A percentile compares a stretch with the other conserved stretches of the same genome.
These are phyloP conservation scores for Backusella sp. DNA, from an alignment of 192 early-diverging fungal species.

Conservation along the genomic window DNA sequence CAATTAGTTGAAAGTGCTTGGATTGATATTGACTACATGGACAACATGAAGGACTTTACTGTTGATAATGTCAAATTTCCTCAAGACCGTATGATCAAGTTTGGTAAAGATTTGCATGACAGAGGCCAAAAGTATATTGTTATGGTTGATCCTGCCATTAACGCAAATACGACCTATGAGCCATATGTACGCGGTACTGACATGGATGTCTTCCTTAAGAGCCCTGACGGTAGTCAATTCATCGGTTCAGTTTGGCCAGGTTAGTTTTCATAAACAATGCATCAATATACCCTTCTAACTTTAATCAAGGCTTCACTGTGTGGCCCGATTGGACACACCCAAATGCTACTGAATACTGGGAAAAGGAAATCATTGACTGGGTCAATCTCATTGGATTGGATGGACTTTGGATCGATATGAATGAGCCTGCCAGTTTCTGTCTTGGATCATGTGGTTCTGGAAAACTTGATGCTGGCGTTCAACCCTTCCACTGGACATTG, in stretches of 20 bases:
- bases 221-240: conserved; percentile 49
- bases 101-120: conserved; percentile 44
- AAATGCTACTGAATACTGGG: conserved; percentile 50
- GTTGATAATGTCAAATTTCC: conserved; percentile 58
- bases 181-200: conserved; percentile 51
- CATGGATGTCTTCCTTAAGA: conserved; percentile 58
- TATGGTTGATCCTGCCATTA: conserved; percentile 67
- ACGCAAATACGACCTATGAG: conserved; percentile 42
- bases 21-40: conserved; percentile 79
- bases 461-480: conserved; percentile 16
- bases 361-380: conserved; percentile 40
- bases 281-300: not conserved
- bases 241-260: conserved; percentile 46
- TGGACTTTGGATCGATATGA: conserved; percentile 71
- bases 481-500: conserved; percentile 24
- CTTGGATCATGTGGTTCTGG: conserved; percentile 51
- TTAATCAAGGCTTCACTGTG: conserved; percentile 53
- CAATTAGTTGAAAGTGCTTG: conserved; percentile 32
- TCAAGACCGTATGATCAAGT: conserved; percentile 40
- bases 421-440: conserved; percentile 65
- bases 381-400: conserved; percentile 19
- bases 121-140: conserved; percentile 55
- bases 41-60: conserved; percentile 57
- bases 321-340: conserved; percentile 54
- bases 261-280: not conserved